Evolutionary conservation across 202 grass and related monocot genomes (phyloP).

Genomic region (Hordeum pubiflorum): DNA sequence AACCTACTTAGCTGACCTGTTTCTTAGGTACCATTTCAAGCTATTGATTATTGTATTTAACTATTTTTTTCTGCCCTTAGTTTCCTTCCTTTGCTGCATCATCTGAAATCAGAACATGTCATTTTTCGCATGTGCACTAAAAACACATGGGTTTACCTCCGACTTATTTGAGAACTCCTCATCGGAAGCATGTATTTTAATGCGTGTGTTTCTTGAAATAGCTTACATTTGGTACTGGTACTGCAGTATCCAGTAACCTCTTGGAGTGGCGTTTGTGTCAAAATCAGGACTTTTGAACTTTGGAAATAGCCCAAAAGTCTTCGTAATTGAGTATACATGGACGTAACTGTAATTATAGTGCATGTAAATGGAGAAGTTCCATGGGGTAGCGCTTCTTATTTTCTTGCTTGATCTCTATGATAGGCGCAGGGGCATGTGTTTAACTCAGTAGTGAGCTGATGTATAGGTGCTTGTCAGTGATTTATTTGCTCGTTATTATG

Average conservation of each 20-base stretch:
- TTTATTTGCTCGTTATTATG: background rate
- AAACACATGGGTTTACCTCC: background rate
- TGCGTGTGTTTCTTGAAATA: background rate
- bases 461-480: background rate
- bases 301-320: background rate
- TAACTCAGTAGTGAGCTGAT: background rate
- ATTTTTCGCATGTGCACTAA: background rate
- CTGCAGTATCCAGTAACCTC: background rate
- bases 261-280: background rate
- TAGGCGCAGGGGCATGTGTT: background rate
- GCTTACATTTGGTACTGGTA: background rate
- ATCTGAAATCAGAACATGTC: background rate
- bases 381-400: background rate
- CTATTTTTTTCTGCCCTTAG: background rate
- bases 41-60: background rate
- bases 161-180: background rate
- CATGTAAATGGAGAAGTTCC: background rate
- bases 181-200: background rate
- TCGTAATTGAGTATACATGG: slow-evolving; percentile 4
- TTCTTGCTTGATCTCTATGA: background rate
- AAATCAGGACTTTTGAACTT: background rate
- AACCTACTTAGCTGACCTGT: too few species aligned
- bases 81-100: background rate
- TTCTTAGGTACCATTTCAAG: slow-evolving; percentile 9
- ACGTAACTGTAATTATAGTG: background rate